Conservation (phyloP, 768 basidiomycete genomes). For the Kwoniella sp. region DNA sequence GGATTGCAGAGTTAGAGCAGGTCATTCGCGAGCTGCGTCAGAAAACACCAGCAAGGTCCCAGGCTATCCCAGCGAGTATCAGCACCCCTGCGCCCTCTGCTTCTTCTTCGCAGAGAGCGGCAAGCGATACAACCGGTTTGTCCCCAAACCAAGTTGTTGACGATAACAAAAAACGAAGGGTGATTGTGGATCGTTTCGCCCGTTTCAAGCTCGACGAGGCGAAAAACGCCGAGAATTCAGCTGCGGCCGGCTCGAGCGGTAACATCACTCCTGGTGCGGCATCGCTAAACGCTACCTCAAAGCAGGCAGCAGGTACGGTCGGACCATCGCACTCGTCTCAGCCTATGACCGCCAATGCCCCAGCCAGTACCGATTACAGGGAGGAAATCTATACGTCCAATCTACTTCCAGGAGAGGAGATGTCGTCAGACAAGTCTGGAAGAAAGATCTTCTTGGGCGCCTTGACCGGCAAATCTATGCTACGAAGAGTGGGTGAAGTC, state of each 20-base stretch:
- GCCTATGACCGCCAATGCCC: background rate
- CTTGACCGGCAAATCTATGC: slow-evolving; percentile 44
- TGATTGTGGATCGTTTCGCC: slow-evolving; percentile 50
- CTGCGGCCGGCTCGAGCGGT: slow-evolving; percentile 30
- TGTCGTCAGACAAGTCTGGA: slow-evolving; percentile 40
- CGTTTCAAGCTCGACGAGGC: slow-evolving; percentile 53
- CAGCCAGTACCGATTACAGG: slow-evolving; percentile 26
- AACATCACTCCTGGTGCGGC: slow-evolving; percentile 12
- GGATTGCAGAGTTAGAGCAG: slow-evolving; percentile 90
- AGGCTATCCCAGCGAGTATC: slow-evolving; percentile 2
- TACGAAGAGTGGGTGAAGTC: slow-evolving; percentile 43
- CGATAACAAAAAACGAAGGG: slow-evolving; percentile 44
- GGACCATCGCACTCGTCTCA: background rate
- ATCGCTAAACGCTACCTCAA: background rate
- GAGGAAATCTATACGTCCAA: slow-evolving; percentile 39
- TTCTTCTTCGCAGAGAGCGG: background rate
- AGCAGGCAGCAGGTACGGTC: background rate
- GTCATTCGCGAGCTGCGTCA: slow-evolving; percentile 80
- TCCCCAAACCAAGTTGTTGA: slow-evolving; percentile 8
- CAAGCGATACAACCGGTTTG: background rate
- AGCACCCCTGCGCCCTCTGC: background rate
- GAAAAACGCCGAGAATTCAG: slow-evolving; percentile 41
- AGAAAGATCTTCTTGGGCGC: slow-evolving; percentile 46
- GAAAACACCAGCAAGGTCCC: slow-evolving; percentile 30
- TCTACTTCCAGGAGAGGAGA: slow-evolving; percentile 46